These are phyloP conservation scores for Tilletia horrida DNA, from an alignment of 1,284 basidiomycete species.

Conservation along the genomic window DNA sequence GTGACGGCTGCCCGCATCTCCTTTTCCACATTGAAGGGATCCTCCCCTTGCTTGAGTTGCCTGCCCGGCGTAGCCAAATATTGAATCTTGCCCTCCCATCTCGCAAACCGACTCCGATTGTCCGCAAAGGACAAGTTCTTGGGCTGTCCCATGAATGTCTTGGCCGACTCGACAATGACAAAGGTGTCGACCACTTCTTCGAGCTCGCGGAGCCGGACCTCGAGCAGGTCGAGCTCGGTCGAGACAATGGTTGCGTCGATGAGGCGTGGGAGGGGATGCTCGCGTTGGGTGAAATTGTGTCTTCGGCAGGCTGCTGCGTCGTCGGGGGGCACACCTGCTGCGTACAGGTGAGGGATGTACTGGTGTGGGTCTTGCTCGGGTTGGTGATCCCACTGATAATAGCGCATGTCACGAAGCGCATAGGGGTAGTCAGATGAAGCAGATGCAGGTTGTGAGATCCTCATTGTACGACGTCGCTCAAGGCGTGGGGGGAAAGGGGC, in stretches of 20 bases:
- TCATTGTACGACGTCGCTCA: too few relatives aligned
- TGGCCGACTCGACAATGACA: conserved; percentile 67
- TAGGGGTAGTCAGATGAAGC: too few relatives aligned
- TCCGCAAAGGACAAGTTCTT: conserved; percentile 25
- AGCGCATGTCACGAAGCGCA: too few relatives aligned
- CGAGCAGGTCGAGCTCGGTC: conserved; percentile 68
- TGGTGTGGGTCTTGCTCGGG: conserved; percentile 31
- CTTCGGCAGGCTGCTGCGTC: conserved; percentile 59
- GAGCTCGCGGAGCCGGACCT: conserved; percentile 68
- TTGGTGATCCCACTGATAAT: conserved; percentile 8
- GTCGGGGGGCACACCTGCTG: conserved; percentile 61
- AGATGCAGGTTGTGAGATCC: too few relatives aligned
- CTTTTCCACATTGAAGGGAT: conserved; percentile 57
- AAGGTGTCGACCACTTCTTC: conserved; percentile 65
- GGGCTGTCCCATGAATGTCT: conserved; percentile 33
- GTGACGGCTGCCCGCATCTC: conserved; percentile 53
- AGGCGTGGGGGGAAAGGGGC: too few relatives aligned
- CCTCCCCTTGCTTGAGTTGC: conserved; percentile 22
- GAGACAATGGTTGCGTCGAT: conserved; percentile 42
- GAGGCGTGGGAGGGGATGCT: conserved; percentile 18
- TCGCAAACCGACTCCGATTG: conserved; percentile 12
- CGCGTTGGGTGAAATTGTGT: conserved; percentile 61
- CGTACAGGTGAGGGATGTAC: conserved; percentile 63
- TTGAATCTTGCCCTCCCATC: conserved; percentile 22
- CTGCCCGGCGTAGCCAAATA: conserved; percentile 24